These are phyloP conservation scores for Silene vulgaris DNA, from an alignment of 179 eudicot genomes.

Conservation along the genomic window DNA sequence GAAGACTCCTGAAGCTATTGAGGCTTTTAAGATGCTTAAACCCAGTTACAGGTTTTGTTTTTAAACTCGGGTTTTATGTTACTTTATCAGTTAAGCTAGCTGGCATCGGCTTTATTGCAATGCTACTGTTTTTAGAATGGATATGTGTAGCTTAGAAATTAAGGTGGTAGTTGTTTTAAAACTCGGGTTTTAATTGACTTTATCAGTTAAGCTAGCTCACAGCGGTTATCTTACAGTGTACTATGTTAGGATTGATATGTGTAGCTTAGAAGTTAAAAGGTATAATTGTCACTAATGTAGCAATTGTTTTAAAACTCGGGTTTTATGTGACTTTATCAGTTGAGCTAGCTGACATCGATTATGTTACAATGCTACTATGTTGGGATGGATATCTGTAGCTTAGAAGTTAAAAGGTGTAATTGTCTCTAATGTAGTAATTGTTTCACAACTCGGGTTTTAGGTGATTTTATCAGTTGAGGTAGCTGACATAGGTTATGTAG, in stretches of 20 bases:
- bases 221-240: neutral
- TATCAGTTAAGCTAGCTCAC: neutral
- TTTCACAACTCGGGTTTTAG: too few relatives aligned
- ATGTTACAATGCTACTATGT: neutral
- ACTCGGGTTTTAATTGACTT: neutral
- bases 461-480: neutral
- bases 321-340: neutral
- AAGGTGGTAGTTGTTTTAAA: too few relatives aligned
- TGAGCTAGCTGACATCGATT: neutral
- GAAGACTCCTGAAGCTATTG: conserved; percentile 63
- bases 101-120: too few relatives aligned
- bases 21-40: conserved; percentile 75
- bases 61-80: neutral
- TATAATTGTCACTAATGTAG: too few relatives aligned
- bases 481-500: neutral
- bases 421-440: neutral
- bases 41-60: conserved; percentile 43
- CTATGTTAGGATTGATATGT: too few relatives aligned
- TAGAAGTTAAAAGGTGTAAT: too few relatives aligned
- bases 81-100: neutral
- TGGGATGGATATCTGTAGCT: neutral
- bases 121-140: too few relatives aligned
- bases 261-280: too few relatives aligned
- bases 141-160: too few relatives aligned
- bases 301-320: neutral